Percentiles rank a stretch among this genome's conserved stretches.
Conservation (phyloP, 2,329 filamentous ascomycete species). For the Pseudophaeomoniella oleicola region DNA sequence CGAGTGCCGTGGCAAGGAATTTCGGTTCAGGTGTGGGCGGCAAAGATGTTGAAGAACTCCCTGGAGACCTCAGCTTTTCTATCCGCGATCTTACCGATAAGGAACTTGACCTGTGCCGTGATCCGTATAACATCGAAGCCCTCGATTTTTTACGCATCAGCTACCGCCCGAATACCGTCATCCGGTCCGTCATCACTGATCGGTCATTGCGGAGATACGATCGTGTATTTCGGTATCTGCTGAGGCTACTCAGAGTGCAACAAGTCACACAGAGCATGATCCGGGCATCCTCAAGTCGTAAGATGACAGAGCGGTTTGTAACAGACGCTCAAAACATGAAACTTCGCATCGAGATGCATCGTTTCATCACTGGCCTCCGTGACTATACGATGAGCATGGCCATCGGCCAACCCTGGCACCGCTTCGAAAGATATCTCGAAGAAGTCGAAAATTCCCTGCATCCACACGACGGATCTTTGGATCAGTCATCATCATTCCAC, state of each 20-base stretch:
- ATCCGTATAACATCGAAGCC: slow-evolving; percentile 69
- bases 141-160: slow-evolving; percentile 85
- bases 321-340: slow-evolving; percentile 26
- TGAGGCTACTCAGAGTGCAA: slow-evolving; percentile 65
- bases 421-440: slow-evolving; percentile 52
- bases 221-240: slow-evolving; percentile 62
- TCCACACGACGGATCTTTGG: slow-evolving; percentile 27
- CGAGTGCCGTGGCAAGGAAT: slow-evolving; percentile 6
- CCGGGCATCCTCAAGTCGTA: slow-evolving; percentile 6
- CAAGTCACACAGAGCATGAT: slow-evolving; percentile 41
- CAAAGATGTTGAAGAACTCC: slow-evolving; percentile 2
- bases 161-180: slow-evolving; percentile 60
- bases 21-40: not conserved
- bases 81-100: slow-evolving; percentile 65
- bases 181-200: slow-evolving; percentile 60
- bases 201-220: slow-evolving; percentile 67
- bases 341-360: slow-evolving; percentile 63
- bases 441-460: slow-evolving; percentile 45
- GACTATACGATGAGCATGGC: slow-evolving; percentile 71
- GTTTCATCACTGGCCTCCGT: slow-evolving; percentile 60
- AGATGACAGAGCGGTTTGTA: slow-evolving; percentile 1
- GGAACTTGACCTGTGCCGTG: slow-evolving; percentile 70
- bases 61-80: slow-evolving; percentile 42
- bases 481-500: not conserved
- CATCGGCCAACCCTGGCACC: slow-evolving; percentile 57